Base-by-base conservation (phyloP, 768 basidiomycete genomes). In the Leccinum uliginosum region DNA sequence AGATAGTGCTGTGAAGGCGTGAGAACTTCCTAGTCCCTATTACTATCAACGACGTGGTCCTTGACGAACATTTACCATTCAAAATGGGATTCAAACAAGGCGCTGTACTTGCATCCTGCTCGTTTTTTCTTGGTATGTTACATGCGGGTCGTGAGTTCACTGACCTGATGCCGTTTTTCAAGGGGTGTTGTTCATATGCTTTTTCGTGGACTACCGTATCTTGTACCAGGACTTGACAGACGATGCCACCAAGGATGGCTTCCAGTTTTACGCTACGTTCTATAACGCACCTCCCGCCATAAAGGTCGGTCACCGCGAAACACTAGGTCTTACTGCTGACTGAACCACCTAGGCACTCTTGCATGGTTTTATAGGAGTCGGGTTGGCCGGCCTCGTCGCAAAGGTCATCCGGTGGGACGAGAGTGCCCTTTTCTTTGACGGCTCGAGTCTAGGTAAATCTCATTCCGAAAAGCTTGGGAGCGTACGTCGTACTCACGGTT, bases 371-470 rank as follows among this genome's bases (percentile, higher is more conserved):
- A 81, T 92, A 47, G 87, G 83, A 17, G 78, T 94, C 17, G 91
- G 91, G 11, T 69, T 97, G 34, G 63, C 87, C 24, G 88, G 87
- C 10, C 77, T 93, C 51, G 63, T 93, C 10, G 80, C 82, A 48
- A 98, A 97, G 71, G 76, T 97, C 56, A 79, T 89, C 71, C 82
- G 78, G 59, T 97, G 93, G 92, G 85, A 87, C 67, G 94, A 97
- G 66, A 92, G 89, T 62, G 95, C 95, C 8, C 81, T 95, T 75
- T 94, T 91, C 77, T 98, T 98, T 71, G 95, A 98, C 71, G 95
- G 95, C 21, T 86, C 87, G 23, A 86, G 84, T 62, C 73, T 96
- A 57, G 91, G 94, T 94, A 62, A 63, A 83, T 14, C 30, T 15
- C 15, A n/a, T 43, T 14, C 55, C 35, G 5, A 4, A 15, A n/a